A percentile compares a stretch with the other conserved stretches of the same genome.
These are phyloP conservation scores for Astrothelium macrocarpum DNA, from an alignment of 495 filamentous ascomycete species.

Conservation along the genomic window DNA sequence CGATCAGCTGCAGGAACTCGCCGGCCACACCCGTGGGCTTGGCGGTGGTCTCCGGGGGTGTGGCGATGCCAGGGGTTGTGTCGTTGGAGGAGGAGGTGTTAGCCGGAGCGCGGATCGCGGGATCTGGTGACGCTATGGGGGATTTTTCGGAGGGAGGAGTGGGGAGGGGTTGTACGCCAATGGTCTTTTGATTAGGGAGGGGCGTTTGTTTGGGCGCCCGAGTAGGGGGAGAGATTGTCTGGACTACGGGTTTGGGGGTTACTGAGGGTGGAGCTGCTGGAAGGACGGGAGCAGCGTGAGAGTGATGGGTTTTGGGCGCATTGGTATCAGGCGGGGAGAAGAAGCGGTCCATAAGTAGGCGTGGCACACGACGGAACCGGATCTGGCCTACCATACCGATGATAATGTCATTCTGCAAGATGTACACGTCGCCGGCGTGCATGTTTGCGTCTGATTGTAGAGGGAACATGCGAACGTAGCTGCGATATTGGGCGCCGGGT, in stretches of 20 bases:
- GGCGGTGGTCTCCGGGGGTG: not conserved
- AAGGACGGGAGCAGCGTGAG: not conserved
- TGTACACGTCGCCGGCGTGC: conserved; percentile 34
- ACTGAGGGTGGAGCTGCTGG: not conserved
- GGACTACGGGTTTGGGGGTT: not conserved
- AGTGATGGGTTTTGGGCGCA: not conserved
- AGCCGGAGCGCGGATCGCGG: not conserved
- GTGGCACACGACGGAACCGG: conserved; percentile 29
- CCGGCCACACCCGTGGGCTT: conserved; percentile 1
- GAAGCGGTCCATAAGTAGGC: conserved; percentile 30
- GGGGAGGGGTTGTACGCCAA: too few relatives aligned
- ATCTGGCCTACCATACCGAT: conserved; percentile 30
- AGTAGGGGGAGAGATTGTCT: not conserved
- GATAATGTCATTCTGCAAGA: conserved; percentile 34
- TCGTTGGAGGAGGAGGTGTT: too few relatives aligned
- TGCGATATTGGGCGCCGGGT: conserved; percentile 27
- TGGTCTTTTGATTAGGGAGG: not conserved
- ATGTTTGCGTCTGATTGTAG: conserved; percentile 19
- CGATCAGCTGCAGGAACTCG: conserved; percentile 5
- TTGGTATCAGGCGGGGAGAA: conserved; percentile 26
- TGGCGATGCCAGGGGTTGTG: not conserved
- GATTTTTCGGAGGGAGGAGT: too few relatives aligned
- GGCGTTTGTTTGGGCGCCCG: not conserved
- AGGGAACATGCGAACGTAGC: conserved; percentile 36
- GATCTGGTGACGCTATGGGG: not conserved